Base-by-base conservation (phyloP, 2,329 filamentous ascomycete genomes). In the Albifimbria verrucaria region DNA sequence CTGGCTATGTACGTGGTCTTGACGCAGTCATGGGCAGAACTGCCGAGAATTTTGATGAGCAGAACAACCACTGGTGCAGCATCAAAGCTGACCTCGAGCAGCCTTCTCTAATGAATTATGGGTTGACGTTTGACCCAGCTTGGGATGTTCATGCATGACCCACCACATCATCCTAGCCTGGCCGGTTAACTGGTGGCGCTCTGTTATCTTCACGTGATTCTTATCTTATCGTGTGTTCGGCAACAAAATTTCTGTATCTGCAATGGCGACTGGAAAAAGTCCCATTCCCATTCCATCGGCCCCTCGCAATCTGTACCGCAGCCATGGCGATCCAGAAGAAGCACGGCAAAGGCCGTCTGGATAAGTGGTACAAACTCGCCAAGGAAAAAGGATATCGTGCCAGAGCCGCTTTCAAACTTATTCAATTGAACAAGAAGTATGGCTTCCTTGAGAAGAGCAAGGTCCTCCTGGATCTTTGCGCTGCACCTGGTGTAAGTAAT, bases 351-450 rank as follows among this genome's bases (percentile, higher is more conserved):
- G 93, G 93, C 73, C 92, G 93, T 83, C 81, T 97, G 66, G 94
- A 99, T 75, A 97, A 97, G 75, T 97, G 92, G 90, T 99, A 97
- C 76, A 93, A 92, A 70, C 86, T 97, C 65, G 94, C 94, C 57
- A 99, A 99, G 74, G 94, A 99, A 72, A 97, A 97, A 74, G 94
- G 94, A 57, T 99, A 97, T 70, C 83, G 94, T 66, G 93, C 94
- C 57, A 85, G 94, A 81, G 92, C 94, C 63, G 92, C 94, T 52
- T 97, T 97, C 82, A 99, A 99, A 77, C 77, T 99, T 63, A 93
- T 99, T 62, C 93, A 99, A 72, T 78, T 99, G 65, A 99, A 99
- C 78, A 97, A 97, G 76, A 97, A 97, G 71, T 99, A 96, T 88
- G 90, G 91, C 62, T 99, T 99, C 73, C 79, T 99, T 62, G 92